Conservation (phyloP, 2,329 filamentous ascomycete species). For the Plenodomus lindquistii region DNA sequence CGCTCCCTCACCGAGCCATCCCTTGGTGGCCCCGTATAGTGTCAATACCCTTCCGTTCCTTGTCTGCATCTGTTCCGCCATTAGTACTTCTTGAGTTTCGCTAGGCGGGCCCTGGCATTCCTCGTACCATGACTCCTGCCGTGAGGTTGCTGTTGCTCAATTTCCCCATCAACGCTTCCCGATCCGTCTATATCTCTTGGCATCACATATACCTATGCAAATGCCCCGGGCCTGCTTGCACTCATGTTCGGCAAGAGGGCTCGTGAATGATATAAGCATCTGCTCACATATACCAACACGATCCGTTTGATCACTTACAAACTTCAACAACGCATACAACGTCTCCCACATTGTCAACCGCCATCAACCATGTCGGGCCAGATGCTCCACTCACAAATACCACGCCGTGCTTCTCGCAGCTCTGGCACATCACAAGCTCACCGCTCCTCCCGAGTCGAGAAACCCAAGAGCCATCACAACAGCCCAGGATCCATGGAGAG, state of each 20-base stretch:
- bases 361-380: slow-evolving; percentile 30
- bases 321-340: slow-evolving; percentile 1
- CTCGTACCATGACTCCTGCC: slow-evolving; percentile 39
- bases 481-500: slow-evolving; percentile 43
- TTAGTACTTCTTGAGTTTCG: slow-evolving; percentile 32
- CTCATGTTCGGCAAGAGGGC: slow-evolving; percentile 22
- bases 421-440: slow-evolving; percentile 30
- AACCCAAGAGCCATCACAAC: slow-evolving; percentile 46
- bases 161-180: slow-evolving; percentile 39
- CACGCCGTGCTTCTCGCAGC: slow-evolving; percentile 38
- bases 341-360: slow-evolving; percentile 18
- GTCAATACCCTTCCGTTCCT: slow-evolving; percentile 38
- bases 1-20: slow-evolving; percentile 41
- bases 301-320: slow-evolving; percentile 13
- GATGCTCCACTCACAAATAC: slow-evolving; percentile 31
- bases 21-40: slow-evolving; percentile 39
- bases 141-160: slow-evolving; percentile 32
- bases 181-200: slow-evolving; percentile 44
- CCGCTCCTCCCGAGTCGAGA: slow-evolving; percentile 44
- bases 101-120: slow-evolving; percentile 36
- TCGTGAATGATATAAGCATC: slow-evolving; percentile 21
- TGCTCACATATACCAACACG: slow-evolving; percentile 9
- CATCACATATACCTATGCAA: slow-evolving; percentile 43
- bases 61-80: slow-evolving; percentile 40
- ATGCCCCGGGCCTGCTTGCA: slow-evolving; percentile 22